phyloP scores from a whole-genome alignment of 768 basidiomycete species.

The Scleroderma bovista region DNA sequence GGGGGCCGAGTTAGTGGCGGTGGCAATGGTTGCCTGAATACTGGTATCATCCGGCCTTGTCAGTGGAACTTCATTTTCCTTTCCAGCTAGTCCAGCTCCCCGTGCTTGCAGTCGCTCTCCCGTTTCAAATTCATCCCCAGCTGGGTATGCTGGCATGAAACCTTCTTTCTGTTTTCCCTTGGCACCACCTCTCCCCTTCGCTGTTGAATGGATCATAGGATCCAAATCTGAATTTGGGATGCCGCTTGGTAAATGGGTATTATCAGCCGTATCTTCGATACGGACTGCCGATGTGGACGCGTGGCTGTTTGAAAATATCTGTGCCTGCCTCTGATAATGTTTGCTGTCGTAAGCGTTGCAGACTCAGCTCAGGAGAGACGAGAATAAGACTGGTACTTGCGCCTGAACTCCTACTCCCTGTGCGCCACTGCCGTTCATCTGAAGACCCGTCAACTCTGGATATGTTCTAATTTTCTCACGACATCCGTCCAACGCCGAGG shows the following conservation, averaged over 20 bases:
- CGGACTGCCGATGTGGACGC: neutral
- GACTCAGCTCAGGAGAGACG: too few relatives aligned
- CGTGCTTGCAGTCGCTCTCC: neutral
- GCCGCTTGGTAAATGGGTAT: neutral
- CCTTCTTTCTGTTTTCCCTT: constrained; percentile 8
- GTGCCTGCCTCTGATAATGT: too few relatives aligned
- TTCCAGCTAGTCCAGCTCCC: neutral
- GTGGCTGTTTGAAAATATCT: neutral
- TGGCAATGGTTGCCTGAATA: neutral
- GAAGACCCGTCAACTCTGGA: too few relatives aligned
- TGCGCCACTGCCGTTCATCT: too few relatives aligned
- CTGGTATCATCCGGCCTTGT: neutral
- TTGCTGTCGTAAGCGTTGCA: too few relatives aligned
- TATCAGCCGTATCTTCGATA: neutral
- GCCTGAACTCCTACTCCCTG: too few relatives aligned
- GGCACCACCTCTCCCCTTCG: neutral
- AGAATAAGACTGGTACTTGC: too few relatives aligned
- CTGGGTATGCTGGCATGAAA: neutral
- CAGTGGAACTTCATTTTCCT: neutral
- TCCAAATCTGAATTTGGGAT: neutral
- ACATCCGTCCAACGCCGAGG: constrained; percentile 4
- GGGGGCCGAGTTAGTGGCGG: neutral
- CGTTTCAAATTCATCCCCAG: too few relatives aligned
- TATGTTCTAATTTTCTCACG: neutral
- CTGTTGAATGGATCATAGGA: neutral